Evolutionary conservation across 1,284 basidiomycete genomes (phyloP).

Genomic region (Takashimella koratensis): DNA sequence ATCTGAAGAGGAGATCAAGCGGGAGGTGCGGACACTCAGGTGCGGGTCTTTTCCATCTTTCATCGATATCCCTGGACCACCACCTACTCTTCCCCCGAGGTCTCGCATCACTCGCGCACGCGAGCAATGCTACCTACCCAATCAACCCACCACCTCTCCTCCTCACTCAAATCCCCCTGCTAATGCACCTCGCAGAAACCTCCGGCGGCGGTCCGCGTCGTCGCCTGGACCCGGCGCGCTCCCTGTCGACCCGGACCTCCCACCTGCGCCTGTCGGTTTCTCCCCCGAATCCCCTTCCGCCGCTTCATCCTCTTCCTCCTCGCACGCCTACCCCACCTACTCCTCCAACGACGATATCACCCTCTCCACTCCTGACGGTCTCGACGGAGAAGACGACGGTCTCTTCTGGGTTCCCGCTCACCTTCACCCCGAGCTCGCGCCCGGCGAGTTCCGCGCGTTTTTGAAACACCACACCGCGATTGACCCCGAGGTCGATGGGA

Average conservation of each 20-base stretch:
- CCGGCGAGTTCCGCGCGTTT: constrained; percentile 89
- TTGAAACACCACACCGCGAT: constrained; percentile 79
- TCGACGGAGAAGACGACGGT: constrained; percentile 31
- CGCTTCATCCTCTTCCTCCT: constrained; percentile 3
- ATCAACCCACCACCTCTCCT: neutral
- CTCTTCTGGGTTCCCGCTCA: constrained; percentile 98
- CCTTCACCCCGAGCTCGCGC: constrained; percentile 94
- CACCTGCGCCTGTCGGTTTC: constrained; percentile 41
- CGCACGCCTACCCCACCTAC: constrained; percentile 21
- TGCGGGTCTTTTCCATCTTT: constrained; percentile 19
- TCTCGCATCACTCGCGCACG: neutral
- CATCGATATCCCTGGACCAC: no score
- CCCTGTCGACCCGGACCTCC: constrained; percentile 81
- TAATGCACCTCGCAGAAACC: constrained; percentile 55
- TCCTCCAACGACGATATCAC: constrained; percentile 45
- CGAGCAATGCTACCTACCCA: neutral
- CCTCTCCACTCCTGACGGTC: constrained; percentile 35
- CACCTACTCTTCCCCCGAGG: neutral
- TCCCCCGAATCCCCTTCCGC: constrained; percentile 18
- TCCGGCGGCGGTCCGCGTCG: constrained; percentile 71
- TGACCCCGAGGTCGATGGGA: constrained; percentile 55
- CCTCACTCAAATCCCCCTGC: neutral
- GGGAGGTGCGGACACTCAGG: constrained; percentile 75
- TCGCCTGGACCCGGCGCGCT: constrained; percentile 69
- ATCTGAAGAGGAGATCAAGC: constrained; percentile 73